Base-by-base conservation (phyloP, 345 rosid species). In the Salix viminalis region DNA sequence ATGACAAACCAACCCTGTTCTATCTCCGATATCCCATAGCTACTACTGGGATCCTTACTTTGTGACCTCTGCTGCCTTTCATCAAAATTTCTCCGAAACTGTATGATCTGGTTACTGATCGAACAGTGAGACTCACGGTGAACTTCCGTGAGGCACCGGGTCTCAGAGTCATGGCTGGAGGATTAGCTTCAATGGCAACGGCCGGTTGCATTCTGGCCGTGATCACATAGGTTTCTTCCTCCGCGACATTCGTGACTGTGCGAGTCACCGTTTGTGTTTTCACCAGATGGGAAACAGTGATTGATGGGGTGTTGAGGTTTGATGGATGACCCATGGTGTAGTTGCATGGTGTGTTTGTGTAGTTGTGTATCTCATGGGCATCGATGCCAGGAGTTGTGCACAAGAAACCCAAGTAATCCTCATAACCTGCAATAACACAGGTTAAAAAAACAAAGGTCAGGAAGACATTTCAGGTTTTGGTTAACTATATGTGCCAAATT, bases 1-100 rank as follows among this genome's bases (percentile, higher is more conserved):
- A 69, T 16, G 14, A 46, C 56, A 39, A 69, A 42, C 80, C 67
- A 83, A 21, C 62, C 48, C 73, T 69, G 44, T 7, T 24, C 84
- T 85, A 91, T 82, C 94, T 82, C 92, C 77, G 71, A 61, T 90
- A 87, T 74, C 92, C 99, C 90, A 91, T 85, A 5, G 93, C 94
- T 72, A 87, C 92, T 79, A 96, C 99, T 0, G 98, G 97, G 79
- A 96, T 76, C 79, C 82, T 89, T 71, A 92, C 98, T 85, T 85
- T 89, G 81, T 96, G 99, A 34, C 99, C 98, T 73, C 98, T 74
- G 86, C 95, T 96, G 58, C 99, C 99, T 87, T 94, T 96, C 90
- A 96, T 66, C 62, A 83, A 58, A 66, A 96, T 83, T 77, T 90
- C 89, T 66, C 99, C 99, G 7, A 96, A 96, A 87, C 93, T 89